phyloP scores from a whole-genome alignment of 2,329 filamentous ascomycete species.

The Apiospora koreana region DNA sequence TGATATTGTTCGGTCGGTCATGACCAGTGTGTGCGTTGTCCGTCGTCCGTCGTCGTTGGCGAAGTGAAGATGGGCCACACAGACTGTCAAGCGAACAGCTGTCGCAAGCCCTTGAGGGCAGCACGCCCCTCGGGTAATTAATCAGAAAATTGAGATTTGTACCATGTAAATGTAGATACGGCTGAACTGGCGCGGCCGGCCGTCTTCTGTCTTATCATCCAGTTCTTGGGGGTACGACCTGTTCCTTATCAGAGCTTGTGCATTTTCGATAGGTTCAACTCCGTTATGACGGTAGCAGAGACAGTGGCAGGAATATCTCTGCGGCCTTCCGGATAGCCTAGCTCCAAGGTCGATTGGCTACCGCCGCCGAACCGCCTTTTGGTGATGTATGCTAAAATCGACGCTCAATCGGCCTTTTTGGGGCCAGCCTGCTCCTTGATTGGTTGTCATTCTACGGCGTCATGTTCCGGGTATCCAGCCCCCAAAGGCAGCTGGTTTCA shows the following conservation, averaged over 20 bases:
- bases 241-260: background rate
- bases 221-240: background rate
- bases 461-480: background rate
- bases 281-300: background rate
- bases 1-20: background rate
- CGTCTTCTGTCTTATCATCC: background rate
- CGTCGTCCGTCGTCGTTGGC: background rate
- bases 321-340: background rate
- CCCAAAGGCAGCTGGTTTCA: background rate
- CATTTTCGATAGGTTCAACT: background rate
- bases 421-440: background rate
- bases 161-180: background rate
- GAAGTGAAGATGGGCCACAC: background rate
- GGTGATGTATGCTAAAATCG: background rate
- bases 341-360: background rate
- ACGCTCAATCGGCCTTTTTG: background rate
- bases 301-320: background rate
- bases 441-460: background rate
- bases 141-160: background rate
- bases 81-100: background rate
- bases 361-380: background rate
- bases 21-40: background rate
- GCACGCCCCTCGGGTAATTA: background rate
- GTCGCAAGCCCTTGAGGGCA: background rate
- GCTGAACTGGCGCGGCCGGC: background rate